phyloP scores from a whole-genome alignment of 495 filamentous ascomycete species.

The Penicillium flavigenum region DNA sequence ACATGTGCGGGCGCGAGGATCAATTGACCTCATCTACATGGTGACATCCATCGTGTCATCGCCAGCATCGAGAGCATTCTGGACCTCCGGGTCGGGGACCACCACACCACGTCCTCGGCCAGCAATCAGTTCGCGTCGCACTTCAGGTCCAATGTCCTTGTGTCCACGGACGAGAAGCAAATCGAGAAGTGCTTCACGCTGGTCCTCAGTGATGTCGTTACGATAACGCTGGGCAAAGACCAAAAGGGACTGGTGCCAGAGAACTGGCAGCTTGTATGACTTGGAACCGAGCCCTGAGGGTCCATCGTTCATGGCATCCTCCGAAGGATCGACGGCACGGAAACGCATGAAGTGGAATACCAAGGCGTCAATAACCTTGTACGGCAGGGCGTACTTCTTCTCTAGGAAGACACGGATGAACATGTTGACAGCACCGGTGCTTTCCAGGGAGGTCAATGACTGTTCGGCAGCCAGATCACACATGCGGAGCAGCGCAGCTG shows the following conservation, averaged over 20 bases:
- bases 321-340: constrained; percentile 53
- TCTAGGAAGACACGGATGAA: constrained; percentile 90
- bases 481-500: constrained; percentile 83
- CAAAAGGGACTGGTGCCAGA: constrained; percentile 87
- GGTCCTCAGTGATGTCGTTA: constrained; percentile 90
- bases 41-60: constrained; percentile 84
- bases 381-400: constrained; percentile 95
- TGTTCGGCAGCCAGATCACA: constrained; percentile 93
- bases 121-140: constrained; percentile 83
- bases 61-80: constrained; percentile 62
- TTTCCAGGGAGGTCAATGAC: constrained; percentile 69
- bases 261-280: constrained; percentile 67
- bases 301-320: constrained; percentile 48
- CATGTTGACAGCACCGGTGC: constrained; percentile 81
- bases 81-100: constrained; percentile 53
- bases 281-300: constrained; percentile 41
- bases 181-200: constrained; percentile 88
- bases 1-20: constrained; percentile 23
- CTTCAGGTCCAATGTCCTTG: constrained; percentile 84
- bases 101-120: constrained; percentile 83
- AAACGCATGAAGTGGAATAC: constrained; percentile 97
- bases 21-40: constrained; percentile 38
- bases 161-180: constrained; percentile 84
- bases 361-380: constrained; percentile 88
- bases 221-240: constrained; percentile 92